Conservation (phyloP, 768 basidiomycete species). For the Chiua virens region DNA sequence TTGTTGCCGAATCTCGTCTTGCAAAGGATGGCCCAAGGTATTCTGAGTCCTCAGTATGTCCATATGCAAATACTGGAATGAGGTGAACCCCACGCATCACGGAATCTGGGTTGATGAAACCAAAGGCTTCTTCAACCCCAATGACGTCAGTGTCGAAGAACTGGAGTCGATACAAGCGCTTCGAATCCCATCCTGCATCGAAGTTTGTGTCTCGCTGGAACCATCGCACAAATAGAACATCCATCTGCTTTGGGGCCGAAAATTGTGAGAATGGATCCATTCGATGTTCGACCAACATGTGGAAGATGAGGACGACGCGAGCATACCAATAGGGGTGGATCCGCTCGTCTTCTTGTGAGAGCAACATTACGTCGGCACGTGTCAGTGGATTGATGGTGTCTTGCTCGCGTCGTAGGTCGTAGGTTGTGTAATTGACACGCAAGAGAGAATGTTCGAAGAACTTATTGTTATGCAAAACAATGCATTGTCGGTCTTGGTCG, state of each 20-base stretch:
- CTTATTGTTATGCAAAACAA: too few relatives aligned
- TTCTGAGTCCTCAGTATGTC: too few relatives aligned
- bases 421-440: conserved; percentile 32
- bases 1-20: too few relatives aligned
- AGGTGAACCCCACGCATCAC: conserved; percentile 13
- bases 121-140: conserved; percentile 16
- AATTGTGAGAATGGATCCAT: background rate
- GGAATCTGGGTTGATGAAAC: conserved; percentile 12
- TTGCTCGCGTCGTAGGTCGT: conserved; percentile 27
- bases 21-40: too few relatives aligned
- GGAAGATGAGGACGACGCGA: too few relatives aligned
- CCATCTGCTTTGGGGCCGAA: background rate
- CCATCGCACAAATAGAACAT: too few relatives aligned
- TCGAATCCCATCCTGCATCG: conserved; percentile 24
- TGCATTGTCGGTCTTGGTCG: too few relatives aligned
- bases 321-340: conserved; percentile 43
- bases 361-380: background rate
- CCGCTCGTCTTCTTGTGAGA: conserved; percentile 5
- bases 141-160: conserved; percentile 2
- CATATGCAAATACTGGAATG: conserved; percentile 20
- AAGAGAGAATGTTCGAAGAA: too few relatives aligned
- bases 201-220: conserved; percentile 18
- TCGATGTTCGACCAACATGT: conserved; percentile 1
- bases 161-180: conserved; percentile 37
- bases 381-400: conserved; percentile 32